Evolutionary conservation across 306 rosid genomes (phyloP), one percentile per base, ranked within the genome.

Genomic region (Rosa lucieae): DNA sequence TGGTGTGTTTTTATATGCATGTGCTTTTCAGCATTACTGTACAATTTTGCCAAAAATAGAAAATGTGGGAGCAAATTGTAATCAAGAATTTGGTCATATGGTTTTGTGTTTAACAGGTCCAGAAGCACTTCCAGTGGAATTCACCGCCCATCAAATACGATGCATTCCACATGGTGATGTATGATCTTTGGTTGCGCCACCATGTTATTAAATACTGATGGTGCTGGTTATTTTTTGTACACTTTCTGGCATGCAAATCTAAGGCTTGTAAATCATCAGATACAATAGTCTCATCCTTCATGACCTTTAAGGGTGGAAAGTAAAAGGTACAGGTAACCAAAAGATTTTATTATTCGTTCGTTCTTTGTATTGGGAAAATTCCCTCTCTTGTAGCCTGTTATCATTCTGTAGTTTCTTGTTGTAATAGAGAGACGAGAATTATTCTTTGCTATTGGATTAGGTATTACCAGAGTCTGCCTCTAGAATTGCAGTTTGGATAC

Each of bases 121-220:
- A 95, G 90, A 90, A 74, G 74, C 99, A 95, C 79, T 95, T 91
- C 84, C 94, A 93, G 49, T 95, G 99, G 99, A 93, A 95, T 84
- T 76, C 99, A 11, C 98, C 98, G 3, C 94, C 99, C 15, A 49
- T 87, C 70, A 88, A 85, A 81, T 85, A 63, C 40, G 98, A 96
- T 86, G 97, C 94, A 76, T 93, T 96, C 80, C 96, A 96, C 81
- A 88, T 93, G 99, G 97, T 93, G 59, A 96, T 93, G 96, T 93
- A 95, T 79, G 97, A 96, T 62, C 97, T 96, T 72, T 96, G 99
- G 97, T 80, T 93, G 81, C 97, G 93, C 80, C 98, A 81, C 79
- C 94, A 90, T 88, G 89, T 89, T 23, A 84, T 96, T 82, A 87
- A 90, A 82, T 96, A 91, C 77, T 95, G 87, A 89, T 80, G 47